Percentiles rank a stretch among this genome's conserved stretches.
Evolutionary conservation across 495 filamentous ascomycete genomes (phyloP).

Genomic region (Melanomma pulvis-pyrius): DNA sequence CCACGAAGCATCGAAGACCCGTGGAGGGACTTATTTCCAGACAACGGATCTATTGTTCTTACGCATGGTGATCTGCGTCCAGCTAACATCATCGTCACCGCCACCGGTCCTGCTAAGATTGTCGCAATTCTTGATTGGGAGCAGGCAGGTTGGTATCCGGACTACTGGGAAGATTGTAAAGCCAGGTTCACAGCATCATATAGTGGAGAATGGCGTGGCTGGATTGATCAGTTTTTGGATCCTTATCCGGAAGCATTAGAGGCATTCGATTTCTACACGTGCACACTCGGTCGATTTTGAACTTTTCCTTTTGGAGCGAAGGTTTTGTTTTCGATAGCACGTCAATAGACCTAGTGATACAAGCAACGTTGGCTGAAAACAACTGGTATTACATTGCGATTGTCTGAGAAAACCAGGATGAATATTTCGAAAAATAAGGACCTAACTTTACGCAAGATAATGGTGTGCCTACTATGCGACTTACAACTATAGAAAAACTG

Average conservation of each 20-base stretch:
- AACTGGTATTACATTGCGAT: not conserved
- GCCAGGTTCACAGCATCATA: slow-evolving; percentile 26
- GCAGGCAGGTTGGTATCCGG: slow-evolving; percentile 50
- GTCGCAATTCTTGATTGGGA: slow-evolving; percentile 49
- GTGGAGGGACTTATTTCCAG: slow-evolving; percentile 26
- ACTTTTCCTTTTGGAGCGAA: not conserved
- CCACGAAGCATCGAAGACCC: slow-evolving; percentile 25
- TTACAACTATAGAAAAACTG: not conserved
- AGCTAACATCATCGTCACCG: slow-evolving; percentile 49
- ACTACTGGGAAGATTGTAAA: slow-evolving; percentile 54
- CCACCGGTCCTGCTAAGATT: slow-evolving; percentile 39
- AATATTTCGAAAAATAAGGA: not conserved
- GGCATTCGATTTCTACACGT: not conserved
- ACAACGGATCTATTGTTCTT: slow-evolving; percentile 43
- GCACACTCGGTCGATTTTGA: not conserved
- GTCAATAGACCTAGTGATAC: not conserved
- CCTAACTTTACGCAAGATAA: too few relatives aligned
- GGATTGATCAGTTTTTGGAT: not conserved
- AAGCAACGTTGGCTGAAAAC: not conserved
- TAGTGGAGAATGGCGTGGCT: not conserved
- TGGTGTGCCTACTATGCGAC: too few relatives aligned
- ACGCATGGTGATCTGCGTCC: slow-evolving; percentile 51
- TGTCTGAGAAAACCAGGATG: not conserved
- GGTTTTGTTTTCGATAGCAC: not conserved
- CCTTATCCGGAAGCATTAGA: not conserved